These are phyloP conservation scores for Pestalotiopsis sp. DNA, from an alignment of 2,329 filamentous ascomycete species.

Conservation along the genomic window DNA sequence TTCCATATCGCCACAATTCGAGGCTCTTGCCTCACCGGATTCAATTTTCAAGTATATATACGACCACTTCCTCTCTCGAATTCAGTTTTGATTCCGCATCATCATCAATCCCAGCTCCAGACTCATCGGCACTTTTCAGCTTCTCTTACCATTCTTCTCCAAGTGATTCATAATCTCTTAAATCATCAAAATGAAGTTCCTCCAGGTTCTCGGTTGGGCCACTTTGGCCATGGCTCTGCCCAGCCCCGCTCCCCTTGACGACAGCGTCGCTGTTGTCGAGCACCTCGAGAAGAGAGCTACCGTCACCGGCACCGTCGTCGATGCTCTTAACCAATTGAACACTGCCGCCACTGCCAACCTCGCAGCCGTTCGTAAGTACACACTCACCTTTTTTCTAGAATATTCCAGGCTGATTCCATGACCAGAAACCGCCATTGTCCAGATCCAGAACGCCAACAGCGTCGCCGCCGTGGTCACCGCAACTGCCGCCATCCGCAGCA, in stretches of 20 bases:
- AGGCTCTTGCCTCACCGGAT: not conserved
- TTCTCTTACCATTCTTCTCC: not conserved
- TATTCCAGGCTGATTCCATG: no score
- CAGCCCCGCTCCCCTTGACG: not conserved
- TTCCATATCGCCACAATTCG: not conserved
- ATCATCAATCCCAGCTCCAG: not conserved
- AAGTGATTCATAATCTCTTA: not conserved
- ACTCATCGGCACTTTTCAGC: not conserved
- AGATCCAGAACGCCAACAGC: not conserved
- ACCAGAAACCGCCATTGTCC: no score
- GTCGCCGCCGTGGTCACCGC: not conserved
- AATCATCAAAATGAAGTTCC: constrained; percentile 9
- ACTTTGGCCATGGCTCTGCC: constrained; percentile 10
- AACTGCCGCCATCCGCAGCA: not conserved
- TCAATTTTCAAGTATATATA: not conserved
- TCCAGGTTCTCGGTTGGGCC: constrained; percentile 8
- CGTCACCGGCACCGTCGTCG: not conserved
- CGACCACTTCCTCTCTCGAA: not conserved
- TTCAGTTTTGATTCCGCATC: not conserved
- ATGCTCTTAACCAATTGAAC: not conserved
- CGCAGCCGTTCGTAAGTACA: constrained; percentile 1
- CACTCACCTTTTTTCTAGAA: not conserved
- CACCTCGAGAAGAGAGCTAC: constrained; percentile 8
- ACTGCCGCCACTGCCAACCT: not conserved
- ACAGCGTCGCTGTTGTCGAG: not conserved